Percentiles rank a stretch among this genome's conserved stretches.
Evolutionary conservation across 1,284 basidiomycete species (phyloP).

Genomic region (Ceratobasidium sp.): DNA sequence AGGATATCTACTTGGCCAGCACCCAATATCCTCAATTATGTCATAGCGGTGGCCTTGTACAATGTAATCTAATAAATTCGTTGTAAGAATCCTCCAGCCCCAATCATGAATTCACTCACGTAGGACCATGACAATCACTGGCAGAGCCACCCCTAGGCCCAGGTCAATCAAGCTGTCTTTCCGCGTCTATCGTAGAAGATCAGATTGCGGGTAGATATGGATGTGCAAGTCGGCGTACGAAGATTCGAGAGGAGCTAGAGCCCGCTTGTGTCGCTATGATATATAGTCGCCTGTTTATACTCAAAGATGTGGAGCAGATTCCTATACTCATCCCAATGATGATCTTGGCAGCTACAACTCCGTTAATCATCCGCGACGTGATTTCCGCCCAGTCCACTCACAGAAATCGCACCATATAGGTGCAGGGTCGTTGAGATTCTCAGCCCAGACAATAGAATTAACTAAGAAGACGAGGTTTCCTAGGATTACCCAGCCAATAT

Average conservation of each 20-base stretch:
- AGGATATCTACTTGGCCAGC: slow-evolving; percentile 39
- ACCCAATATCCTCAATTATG: slow-evolving; percentile 48
- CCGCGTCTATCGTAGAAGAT: background rate
- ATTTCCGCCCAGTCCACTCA: background rate
- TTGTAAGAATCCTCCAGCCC: background rate
- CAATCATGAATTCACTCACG: slow-evolving; percentile 59
- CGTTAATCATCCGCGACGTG: background rate
- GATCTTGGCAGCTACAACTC: slow-evolving; percentile 60
- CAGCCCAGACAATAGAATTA: slow-evolving; percentile 78
- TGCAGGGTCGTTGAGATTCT: slow-evolving; percentile 67
- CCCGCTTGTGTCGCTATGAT: slow-evolving; percentile 59
- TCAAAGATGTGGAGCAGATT: slow-evolving; percentile 62
- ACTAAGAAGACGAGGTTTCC: slow-evolving; percentile 70
- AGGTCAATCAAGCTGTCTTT: slow-evolving; percentile 59
- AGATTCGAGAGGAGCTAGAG: slow-evolving; percentile 47
- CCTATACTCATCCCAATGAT: slow-evolving; percentile 17
- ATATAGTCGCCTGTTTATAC: slow-evolving; percentile 66
- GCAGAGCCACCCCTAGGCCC: slow-evolving; percentile 62
- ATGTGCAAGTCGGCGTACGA: slow-evolving; percentile 21
- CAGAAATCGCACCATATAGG: slow-evolving; percentile 84
- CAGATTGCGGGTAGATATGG: slow-evolving; percentile 3
- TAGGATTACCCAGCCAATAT: slow-evolving; percentile 72
- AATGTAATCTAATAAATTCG: slow-evolving; percentile 33
- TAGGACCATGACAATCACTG: slow-evolving; percentile 64
- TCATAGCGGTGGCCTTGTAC: slow-evolving; percentile 41